Percentiles rank a stretch among this genome's conserved stretches.
Conservation (phyloP, 2,329 filamentous ascomycete genomes). For the Fusarium sp. region DNA sequence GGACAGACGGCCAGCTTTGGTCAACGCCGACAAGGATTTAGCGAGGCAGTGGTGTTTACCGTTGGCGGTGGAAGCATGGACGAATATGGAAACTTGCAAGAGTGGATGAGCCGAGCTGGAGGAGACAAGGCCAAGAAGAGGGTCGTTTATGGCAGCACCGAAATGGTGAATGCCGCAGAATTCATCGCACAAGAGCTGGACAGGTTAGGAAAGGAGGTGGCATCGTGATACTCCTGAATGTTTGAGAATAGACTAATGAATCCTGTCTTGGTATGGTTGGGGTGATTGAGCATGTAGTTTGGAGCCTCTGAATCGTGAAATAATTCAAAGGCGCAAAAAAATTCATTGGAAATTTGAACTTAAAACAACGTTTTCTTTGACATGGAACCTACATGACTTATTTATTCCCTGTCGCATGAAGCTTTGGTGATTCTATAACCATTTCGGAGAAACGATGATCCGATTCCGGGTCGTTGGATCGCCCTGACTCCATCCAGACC, state of each 20-base stretch:
- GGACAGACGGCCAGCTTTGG: conserved; percentile 89
- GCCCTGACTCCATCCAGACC: conserved; percentile 2
- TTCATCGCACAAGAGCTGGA: conserved; percentile 75
- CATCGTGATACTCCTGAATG: conserved; percentile 44
- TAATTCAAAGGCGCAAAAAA: background rate
- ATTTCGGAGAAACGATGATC: background rate
- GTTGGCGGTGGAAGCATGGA: conserved; percentile 98
- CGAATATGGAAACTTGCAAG: conserved; percentile 96
- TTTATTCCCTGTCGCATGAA: background rate
- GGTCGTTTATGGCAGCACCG: conserved; percentile 95
- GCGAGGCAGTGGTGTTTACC: conserved; percentile 92
- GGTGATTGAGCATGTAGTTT: background rate
- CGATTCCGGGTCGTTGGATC: background rate
- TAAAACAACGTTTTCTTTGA: background rate
- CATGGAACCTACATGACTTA: background rate
- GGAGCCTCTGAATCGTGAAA: background rate
- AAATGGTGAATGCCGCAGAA: conserved; percentile 76
- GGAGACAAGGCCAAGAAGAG: conserved; percentile 77
- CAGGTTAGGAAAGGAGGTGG: conserved; percentile 70
- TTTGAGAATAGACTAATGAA: conserved; percentile 41
- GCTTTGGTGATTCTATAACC: background rate
- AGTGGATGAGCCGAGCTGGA: conserved; percentile 87
- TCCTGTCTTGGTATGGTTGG: background rate
- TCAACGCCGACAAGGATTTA: conserved; percentile 89
- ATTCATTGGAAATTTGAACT: background rate